Base-by-base conservation (phyloP, 345 rosid genomes). In the Eutrema heterophyllum region DNA sequence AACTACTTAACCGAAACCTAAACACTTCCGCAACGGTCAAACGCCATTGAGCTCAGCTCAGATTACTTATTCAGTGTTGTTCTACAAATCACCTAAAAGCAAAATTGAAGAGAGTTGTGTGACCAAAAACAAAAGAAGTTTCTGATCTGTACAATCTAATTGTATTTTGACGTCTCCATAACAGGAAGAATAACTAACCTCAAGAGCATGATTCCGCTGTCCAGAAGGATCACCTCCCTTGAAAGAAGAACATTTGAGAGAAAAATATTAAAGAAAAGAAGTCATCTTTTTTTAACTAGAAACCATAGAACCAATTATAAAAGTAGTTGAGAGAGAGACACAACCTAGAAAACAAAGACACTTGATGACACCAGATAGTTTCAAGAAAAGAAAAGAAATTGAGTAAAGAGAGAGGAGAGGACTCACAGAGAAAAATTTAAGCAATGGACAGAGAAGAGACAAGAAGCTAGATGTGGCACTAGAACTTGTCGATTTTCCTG, bases 151-250 rank as follows among this genome's bases (percentile, higher is more conserved):
- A 44, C 10, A 14, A 44, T 5, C 9, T 14, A 45, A 15, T n/a
- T 41, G 12, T 3, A 39, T 45, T n/a, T 45, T 5, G 4, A 45
- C 7, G 4, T 51, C 3, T 27, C 32, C 35, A 12, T 10, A 5
- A 36, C 21, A 0, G 5, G 45, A 40, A 45, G 54, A n/a, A 44
- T 2, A 3, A 67, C 21, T 78, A 68, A 87, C 97, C 97, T 91
- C 91, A 15, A 89, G 59, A 73, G 82, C 67, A 64, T 83, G 62
- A 80, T 89, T 91, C 38, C 93, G 80, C 36, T 84, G 80, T 49
- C 18, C 77, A 38, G 96, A 86, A 48, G 97, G 97, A 66, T 91
- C 97, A 48, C 91, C 91, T 78, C 81, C 89, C 96, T 91, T 78
- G 63, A 79, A 79, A 5, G 5, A 3, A 70, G 45, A 68, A 72